Evolutionary conservation across 352 stramenopile species (phyloP).

Genomic region (Globisporangium iwayamae): DNA sequence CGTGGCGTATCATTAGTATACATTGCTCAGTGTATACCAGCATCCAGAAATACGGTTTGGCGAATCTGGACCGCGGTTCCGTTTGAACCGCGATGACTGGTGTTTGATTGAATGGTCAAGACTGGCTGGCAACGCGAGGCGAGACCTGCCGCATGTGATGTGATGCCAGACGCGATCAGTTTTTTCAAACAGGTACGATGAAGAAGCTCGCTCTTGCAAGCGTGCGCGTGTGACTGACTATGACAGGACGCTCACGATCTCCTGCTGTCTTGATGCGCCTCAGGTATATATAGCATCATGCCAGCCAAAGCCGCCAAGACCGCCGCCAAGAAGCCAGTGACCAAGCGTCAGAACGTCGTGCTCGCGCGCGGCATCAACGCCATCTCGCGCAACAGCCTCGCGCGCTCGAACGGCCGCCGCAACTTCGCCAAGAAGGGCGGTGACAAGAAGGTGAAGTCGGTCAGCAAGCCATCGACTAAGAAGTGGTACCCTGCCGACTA

Average conservation of each 20-base stretch:
- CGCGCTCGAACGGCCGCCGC: constrained; percentile 53
- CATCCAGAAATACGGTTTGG: not conserved
- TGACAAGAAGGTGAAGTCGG: constrained; percentile 59
- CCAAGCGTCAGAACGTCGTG: constrained; percentile 61
- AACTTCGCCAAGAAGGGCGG: constrained; percentile 60
- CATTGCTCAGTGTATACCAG: not conserved
- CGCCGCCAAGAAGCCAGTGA: constrained; percentile 15
- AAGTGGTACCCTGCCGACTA: constrained; percentile 81
- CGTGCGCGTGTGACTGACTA: not conserved
- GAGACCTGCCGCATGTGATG: not conserved
- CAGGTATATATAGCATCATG: constrained; percentile 52
- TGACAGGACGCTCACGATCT: not conserved
- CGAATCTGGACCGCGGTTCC: constrained; percentile 1
- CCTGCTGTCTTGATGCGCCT: not conserved
- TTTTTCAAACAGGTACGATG: constrained; percentile 65
- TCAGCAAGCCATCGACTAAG: constrained; percentile 41
- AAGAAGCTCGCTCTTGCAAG: not conserved
- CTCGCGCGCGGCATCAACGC: constrained; percentile 78
- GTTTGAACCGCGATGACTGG: constrained; percentile 6
- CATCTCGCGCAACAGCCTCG: constrained; percentile 63
- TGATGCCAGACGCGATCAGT: constrained; percentile 15
- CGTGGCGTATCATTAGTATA: not conserved
- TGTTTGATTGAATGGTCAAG: constrained; percentile 14
- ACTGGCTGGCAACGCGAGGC: not conserved
- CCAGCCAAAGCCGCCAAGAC: constrained; percentile 47